These are phyloP conservation scores for Linnemannia hyalina DNA, from an alignment of 192 early-diverging fungal species.

Conservation along the genomic window DNA sequence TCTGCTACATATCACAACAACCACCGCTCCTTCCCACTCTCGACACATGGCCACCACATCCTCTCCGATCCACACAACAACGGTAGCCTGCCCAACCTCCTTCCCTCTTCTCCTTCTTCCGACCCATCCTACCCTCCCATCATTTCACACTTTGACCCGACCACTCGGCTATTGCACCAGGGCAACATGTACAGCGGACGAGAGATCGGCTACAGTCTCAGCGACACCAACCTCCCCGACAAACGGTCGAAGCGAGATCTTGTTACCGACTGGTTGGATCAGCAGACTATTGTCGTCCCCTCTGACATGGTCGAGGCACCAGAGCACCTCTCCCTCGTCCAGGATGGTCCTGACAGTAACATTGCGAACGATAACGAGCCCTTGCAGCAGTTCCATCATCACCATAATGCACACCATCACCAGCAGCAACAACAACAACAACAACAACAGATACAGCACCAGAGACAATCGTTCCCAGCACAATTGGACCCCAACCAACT, in stretches of 20 bases:
- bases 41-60: slow-evolving; percentile 8
- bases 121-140: slow-evolving; percentile 9
- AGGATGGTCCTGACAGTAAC: not conserved
- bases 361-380: not conserved
- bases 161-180: not conserved
- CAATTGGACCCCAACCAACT: not conserved
- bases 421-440: not conserved
- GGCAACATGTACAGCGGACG: slow-evolving; percentile 16
- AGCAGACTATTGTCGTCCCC: slow-evolving; percentile 9
- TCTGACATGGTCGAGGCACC: not conserved
- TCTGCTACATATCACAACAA: slow-evolving; percentile 1
- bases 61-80: not conserved
- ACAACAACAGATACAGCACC: slow-evolving; percentile 8
- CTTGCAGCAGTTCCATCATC: not conserved
- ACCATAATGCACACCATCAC: not conserved
- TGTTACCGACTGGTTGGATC: slow-evolving; percentile 36
- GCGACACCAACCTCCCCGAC: slow-evolving; percentile 36
- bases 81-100: not conserved
- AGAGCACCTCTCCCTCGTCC: not conserved
- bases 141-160: slow-evolving; percentile 7
- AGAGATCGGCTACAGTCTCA: slow-evolving; percentile 22
- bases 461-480: not conserved
- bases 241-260: slow-evolving; percentile 24
- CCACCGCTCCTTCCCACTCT: not conserved
- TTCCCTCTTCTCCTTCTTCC: slow-evolving; percentile 12